These are phyloP conservation scores for Hypoxylon perforatum DNA, from an alignment of 495 filamentous ascomycete genomes.

Conservation along the genomic window DNA sequence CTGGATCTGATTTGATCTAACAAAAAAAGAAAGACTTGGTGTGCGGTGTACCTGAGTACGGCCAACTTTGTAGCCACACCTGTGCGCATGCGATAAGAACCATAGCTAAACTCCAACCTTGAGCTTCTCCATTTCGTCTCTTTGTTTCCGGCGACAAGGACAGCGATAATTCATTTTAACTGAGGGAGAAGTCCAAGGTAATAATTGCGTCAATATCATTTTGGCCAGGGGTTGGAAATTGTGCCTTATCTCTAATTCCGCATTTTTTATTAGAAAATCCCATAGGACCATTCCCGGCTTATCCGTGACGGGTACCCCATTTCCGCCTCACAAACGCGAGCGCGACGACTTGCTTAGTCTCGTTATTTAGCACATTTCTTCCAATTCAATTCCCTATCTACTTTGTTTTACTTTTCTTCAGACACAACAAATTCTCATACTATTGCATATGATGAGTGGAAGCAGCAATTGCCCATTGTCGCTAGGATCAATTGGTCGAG, in stretches of 20 bases:
- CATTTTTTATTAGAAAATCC: not conserved
- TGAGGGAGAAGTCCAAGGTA: too few species aligned
- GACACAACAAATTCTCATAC: too few species aligned
- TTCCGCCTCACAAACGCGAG: too few species aligned
- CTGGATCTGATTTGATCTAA: conserved; percentile 24
- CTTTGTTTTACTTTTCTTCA: not conserved
- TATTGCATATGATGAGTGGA: not conserved
- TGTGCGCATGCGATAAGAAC: too few species aligned
- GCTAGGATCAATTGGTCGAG: conserved; percentile 1
- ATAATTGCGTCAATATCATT: conserved; percentile 2
- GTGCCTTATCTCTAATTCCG: not conserved
- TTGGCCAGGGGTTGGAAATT: conserved; percentile 12
- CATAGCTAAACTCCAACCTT: too few species aligned
- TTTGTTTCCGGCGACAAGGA: too few species aligned
- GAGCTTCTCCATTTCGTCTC: too few species aligned
- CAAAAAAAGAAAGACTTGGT: conserved; percentile 1
- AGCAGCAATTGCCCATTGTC: not conserved
- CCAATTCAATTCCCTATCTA: not conserved
- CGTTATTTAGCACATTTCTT: too few species aligned
- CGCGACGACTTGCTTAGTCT: too few species aligned
- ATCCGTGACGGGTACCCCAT: conserved; percentile 5
- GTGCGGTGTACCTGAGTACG: too few species aligned
- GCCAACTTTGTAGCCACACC: too few species aligned
- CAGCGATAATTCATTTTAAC: too few species aligned
- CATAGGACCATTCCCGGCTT: not conserved